Evolutionary conservation across 2,329 filamentous ascomycete genomes (phyloP).

Genomic region (Huntiella decipiens): DNA sequence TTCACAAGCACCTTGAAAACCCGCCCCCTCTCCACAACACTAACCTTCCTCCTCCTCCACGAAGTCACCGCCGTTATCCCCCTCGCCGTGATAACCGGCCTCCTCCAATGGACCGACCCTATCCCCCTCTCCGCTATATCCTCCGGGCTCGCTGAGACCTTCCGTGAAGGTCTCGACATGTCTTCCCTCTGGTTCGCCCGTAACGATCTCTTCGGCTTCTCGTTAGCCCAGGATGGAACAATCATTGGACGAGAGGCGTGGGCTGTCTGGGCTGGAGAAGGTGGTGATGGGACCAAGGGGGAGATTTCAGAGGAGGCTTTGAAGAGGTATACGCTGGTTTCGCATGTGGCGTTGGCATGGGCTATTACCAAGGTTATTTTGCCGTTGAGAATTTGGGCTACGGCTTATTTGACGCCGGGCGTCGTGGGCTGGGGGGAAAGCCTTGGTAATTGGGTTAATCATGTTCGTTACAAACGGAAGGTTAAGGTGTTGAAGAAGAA

Average conservation of each 20-base stretch:
- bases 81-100: slow-evolving; percentile 50
- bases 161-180: slow-evolving; percentile 44
- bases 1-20: slow-evolving; percentile 52
- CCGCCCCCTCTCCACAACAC: slow-evolving; percentile 65
- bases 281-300: slow-evolving; percentile 13
- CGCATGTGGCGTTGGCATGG: slow-evolving; percentile 72
- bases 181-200: slow-evolving; percentile 60
- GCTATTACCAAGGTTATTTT: slow-evolving; percentile 74
- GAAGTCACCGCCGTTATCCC: slow-evolving; percentile 79
- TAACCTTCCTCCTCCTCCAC: slow-evolving; percentile 76
- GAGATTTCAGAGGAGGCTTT: slow-evolving; percentile 16
- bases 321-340: slow-evolving; percentile 32
- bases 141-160: slow-evolving; percentile 29
- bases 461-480: neutral
- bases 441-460: neutral
- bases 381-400: slow-evolving; percentile 55
- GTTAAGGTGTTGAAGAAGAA: neutral
- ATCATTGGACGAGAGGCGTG: slow-evolving; percentile 16
- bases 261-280: slow-evolving; percentile 15
- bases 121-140: slow-evolving; percentile 40
- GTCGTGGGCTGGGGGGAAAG: slow-evolving; percentile 33
- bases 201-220: slow-evolving; percentile 64
- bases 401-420: slow-evolving; percentile 82
- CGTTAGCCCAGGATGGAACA: slow-evolving; percentile 18
- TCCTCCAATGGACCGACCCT: slow-evolving; percentile 66